Conservation (phyloP, 2,329 filamentous ascomycete genomes). For the Didymella pinodella region DNA sequence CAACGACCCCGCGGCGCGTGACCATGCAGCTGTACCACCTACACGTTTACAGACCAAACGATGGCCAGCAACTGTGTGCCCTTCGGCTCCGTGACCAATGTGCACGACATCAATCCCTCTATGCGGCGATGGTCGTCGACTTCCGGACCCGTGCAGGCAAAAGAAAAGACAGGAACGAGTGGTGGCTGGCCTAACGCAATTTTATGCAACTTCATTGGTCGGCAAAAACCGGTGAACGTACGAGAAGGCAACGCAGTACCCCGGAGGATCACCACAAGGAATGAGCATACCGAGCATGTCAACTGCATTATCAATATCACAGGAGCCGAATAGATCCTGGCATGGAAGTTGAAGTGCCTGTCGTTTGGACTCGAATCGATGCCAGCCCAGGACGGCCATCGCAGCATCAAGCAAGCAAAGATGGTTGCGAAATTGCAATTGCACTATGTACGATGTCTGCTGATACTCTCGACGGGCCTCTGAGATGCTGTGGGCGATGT, state of each 20-base stretch:
- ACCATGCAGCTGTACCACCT: slow-evolving; percentile 9
- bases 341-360: not conserved
- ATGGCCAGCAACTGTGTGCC: not conserved
- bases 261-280: slow-evolving; percentile 15
- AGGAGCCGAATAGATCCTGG: not conserved
- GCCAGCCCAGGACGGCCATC: not conserved
- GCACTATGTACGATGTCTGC: not conserved
- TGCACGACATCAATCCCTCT: slow-evolving; percentile 6
- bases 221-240: slow-evolving; percentile 19
- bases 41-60: not conserved
- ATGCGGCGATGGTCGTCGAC: slow-evolving; percentile 16
- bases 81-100: slow-evolving; percentile 5
- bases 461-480: not conserved
- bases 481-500: not conserved
- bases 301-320: not conserved
- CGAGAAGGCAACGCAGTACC: slow-evolving; percentile 16
- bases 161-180: slow-evolving; percentile 13
- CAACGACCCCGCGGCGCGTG: slow-evolving; percentile 19
- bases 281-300: slow-evolving; percentile 2
- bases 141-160: slow-evolving; percentile 16
- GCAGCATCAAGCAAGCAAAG: not conserved
- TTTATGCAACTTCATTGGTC: slow-evolving; percentile 27
- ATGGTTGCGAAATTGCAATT: not conserved
- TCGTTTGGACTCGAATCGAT: not conserved
- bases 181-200: slow-evolving; percentile 9